Evolutionary conservation across 305 asterid species (phyloP), one percentile per base, ranked within the genome.

Genomic region (Monarda citriodora): DNA sequence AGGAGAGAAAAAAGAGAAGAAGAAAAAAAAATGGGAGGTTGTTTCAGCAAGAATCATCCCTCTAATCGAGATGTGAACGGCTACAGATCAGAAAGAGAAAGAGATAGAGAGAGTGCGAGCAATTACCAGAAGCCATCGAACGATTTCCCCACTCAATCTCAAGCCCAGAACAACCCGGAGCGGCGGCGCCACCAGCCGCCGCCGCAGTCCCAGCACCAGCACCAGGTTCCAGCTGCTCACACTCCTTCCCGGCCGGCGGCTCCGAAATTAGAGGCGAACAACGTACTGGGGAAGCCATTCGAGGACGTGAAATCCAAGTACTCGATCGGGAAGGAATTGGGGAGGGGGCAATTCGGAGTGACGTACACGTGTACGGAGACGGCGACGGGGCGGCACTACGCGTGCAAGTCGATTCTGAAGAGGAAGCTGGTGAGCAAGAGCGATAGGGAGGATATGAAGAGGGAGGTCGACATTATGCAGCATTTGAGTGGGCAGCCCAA

Each of bases 281-380:
- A 74, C 73, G 75, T 82, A 9, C 44, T 84, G 60, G 78, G 84
- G 7, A 84, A 75, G 74, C 83, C 89, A 13, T 71, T 79, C 45
- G 93, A 82, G 63, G 79, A 85, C 6, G 78, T 82, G 44, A 82
- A 74, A 64, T 67, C 77, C 44, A 69, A 56, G 29, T 85, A 79
- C 76, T 56, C 65, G 47, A 60, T 82, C 42, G 89, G 87, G 7
- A 77, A 74, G 58, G 93, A 85, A 77, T 68, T 85, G 71, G 93
- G 89, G 13, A 68, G 84, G 75, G 93, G 89, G 44, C 93, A 85
- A 44, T 84, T 81, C 64, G 92, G 92, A 45, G 84, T 84, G 4
- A 84, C 88, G 40, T 84, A 72, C 61, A 38, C 70, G 45, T 77
- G 92, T 52, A 74, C 77, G 49, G 92, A 84, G 73, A 73, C 61